Base-by-base conservation (phyloP, 2,329 filamentous ascomycete genomes). In the Penicillium concentricum region DNA sequence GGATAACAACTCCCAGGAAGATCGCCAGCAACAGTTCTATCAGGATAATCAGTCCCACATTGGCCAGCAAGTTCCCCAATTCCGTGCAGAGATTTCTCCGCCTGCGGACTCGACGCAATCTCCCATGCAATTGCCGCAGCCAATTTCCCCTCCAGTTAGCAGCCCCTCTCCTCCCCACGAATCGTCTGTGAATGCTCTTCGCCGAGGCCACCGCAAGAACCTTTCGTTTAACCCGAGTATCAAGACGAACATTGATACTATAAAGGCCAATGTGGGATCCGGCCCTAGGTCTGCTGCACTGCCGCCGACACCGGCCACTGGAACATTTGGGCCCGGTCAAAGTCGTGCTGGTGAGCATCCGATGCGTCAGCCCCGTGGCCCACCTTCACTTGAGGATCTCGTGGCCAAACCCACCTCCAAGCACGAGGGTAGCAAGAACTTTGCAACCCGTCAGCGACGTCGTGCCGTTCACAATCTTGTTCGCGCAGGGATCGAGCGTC, bases 381-480 rank as follows among this genome's bases (percentile, higher is more conserved):
- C 94, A 24, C 94, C 94, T 15, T 87, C 90, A 15, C 83, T 97
- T 49, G 94, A 99, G 65, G 94, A 99, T 78, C 86, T 99, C 58
- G 85, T 88, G 69, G 84, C 88, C 20, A 94, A 92, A 77, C 94
- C 94, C 1, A 97, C 93, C 9, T 87, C 91, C 64, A 96, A 92
- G 78, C 86, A 93, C 62, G 93, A 97, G 74, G 94, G 93, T 24
- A 97, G 93, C 86, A 81, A 97, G 85, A 99, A 99, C 80, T 99
- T 99, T 77, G 89, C 90, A 12, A 87, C 92, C 54, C 92, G 94
- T 60, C 92, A 95, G 69, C 91, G 94, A 58, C 91, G 93, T 62
- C 92, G 90, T 67, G 94, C 94, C 26, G 87, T 99, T 43, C 87
- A 92, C 79, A 97, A 92, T 72, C 84, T 99, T 48, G 90, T 97